These are phyloP conservation scores for Wolfiporia cocos DNA, from an alignment of 1,284 basidiomycete genomes.

Conservation along the genomic window DNA sequence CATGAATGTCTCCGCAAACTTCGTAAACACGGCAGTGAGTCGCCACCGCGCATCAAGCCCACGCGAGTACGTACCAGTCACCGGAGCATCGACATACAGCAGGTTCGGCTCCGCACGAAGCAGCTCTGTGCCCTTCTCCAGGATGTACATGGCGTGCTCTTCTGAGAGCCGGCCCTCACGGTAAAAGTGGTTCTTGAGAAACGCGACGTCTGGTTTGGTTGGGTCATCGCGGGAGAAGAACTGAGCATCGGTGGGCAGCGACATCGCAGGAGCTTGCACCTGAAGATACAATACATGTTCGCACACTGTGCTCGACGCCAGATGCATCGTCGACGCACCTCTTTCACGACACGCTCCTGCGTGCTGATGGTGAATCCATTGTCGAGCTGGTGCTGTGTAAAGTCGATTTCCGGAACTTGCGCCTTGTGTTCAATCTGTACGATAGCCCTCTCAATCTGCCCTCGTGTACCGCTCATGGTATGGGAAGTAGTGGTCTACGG, in stretches of 20 bases:
- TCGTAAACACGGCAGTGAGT: constrained; percentile 1
- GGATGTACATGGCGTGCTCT: constrained; percentile 85
- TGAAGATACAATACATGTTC: constrained; percentile 28
- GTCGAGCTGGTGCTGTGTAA: constrained; percentile 84
- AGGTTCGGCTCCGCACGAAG: constrained; percentile 80
- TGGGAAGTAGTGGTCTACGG: constrained; percentile 8
- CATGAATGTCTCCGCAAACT: constrained; percentile 93
- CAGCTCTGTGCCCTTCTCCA: constrained; percentile 75
- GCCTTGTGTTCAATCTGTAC: constrained; percentile 65
- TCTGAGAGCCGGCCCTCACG: constrained; percentile 90
- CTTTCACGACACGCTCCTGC: constrained; percentile 82
- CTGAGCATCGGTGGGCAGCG: constrained; percentile 86
- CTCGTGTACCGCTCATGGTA: constrained; percentile 27
- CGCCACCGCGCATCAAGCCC: background rate
- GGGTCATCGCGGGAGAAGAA: constrained; percentile 85
- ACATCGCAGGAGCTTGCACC: constrained; percentile 96
- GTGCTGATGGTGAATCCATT: constrained; percentile 85
- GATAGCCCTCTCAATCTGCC: constrained; percentile 70
- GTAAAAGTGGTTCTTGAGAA: constrained; percentile 99
- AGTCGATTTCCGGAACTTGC: constrained; percentile 73
- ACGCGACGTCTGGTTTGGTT: constrained; percentile 91
- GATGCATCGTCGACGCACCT: constrained; percentile 40
- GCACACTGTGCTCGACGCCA: too few relatives aligned
- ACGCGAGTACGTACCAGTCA: constrained; percentile 61
- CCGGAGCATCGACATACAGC: constrained; percentile 88